A percentile compares a stretch with the other conserved stretches of the same genome.
These are phyloP conservation scores for Tetracentron sinense DNA, from an alignment of 164 flowering plant genomes.

Conservation along the genomic window DNA sequence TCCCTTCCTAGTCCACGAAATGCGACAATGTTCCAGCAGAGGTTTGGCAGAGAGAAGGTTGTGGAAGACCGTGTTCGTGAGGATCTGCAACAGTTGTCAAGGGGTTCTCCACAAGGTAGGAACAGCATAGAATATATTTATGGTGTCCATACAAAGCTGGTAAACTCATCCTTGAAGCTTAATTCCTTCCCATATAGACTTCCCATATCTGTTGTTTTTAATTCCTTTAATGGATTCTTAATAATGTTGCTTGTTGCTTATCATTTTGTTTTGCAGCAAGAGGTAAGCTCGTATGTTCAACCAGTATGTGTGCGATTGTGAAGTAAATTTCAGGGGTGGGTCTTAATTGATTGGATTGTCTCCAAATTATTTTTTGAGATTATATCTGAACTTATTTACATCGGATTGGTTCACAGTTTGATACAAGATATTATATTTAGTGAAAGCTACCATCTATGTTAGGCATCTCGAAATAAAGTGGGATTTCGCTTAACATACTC, in stretches of 20 bases:
- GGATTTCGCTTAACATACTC: conserved; percentile 52
- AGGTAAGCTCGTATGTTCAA: conserved; percentile 88
- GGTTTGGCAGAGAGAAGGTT: conserved; percentile 43
- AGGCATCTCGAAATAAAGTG: conserved; percentile 50
- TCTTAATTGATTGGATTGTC: conserved; percentile 53
- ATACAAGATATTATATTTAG: conserved; percentile 46
- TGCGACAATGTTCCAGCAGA: conserved; percentile 19
- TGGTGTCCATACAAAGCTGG: conserved; percentile 35
- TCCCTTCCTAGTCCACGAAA: conserved; percentile 52
- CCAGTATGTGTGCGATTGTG: conserved; percentile 64
- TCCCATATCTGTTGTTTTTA: not conserved
- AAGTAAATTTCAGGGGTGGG: conserved; percentile 54
- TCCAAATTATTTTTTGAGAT: conserved; percentile 49
- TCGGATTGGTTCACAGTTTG: conserved; percentile 51
- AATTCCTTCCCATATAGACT: conserved; percentile 5
- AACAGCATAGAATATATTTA: conserved; percentile 41
- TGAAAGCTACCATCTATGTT: conserved; percentile 51
- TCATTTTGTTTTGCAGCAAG: conserved; percentile 69
- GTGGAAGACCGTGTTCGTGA: conserved; percentile 72
- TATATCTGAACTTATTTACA: conserved; percentile 38
- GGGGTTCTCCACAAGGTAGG: conserved; percentile 95
- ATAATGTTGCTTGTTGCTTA: conserved; percentile 35
- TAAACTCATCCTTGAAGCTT: conserved; percentile 35
- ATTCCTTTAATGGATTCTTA: conserved; percentile 10
- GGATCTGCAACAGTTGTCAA: conserved; percentile 60